Base-by-base conservation (phyloP, 164 flowering plant species). In the Nelumbo lutea region DNA sequence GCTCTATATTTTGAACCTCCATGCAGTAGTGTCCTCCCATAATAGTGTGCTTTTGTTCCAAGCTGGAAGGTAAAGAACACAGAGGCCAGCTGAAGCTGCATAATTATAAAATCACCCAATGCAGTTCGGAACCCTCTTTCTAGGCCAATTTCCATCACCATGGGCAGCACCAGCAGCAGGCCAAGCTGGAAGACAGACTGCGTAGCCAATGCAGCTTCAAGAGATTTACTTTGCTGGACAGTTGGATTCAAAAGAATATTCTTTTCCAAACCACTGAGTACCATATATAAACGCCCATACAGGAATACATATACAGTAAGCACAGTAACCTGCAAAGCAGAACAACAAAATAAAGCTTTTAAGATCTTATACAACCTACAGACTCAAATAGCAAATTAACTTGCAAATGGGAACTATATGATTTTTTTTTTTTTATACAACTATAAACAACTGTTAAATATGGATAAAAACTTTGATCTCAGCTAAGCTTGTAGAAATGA, bases 41-140 rank as follows among this genome's bases (percentile, higher is more conserved):
- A 96, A 73, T 88, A 96, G 78, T 96, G 99, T 5, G 89, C 90
- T 79, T 89, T 96, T 66, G 99, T 90, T 60, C 99, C 99, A 64
- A 93, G 96, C 76, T 90, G 97, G 78, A 96, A 96, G 38, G 99
- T 96, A 63, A 93, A 96, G 83, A 93, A 96, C 8, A 96, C 98
- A 66, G 99, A 86, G 55, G 99, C 99, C 42, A 95, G 81, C 80
- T 95, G 98, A 68, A 95, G 87, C 80, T 92, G 98, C 99, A 95
- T 95, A 40, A 90, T 81, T 58, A 95, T 77, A 66, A 95, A 89
- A 69, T 95, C 95, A 73, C 85, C 96, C 42, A 95, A 59, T 61
- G 99, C 99, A 66, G 84, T 87, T 4, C 93, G 97, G 53, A 95
- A 95, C 3, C 99, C 99, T 80, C 89, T 87, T 67, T 95, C 98